Evolutionary conservation across 1,284 basidiomycete species (phyloP).

Genomic region (Ganoderma boninense): DNA sequence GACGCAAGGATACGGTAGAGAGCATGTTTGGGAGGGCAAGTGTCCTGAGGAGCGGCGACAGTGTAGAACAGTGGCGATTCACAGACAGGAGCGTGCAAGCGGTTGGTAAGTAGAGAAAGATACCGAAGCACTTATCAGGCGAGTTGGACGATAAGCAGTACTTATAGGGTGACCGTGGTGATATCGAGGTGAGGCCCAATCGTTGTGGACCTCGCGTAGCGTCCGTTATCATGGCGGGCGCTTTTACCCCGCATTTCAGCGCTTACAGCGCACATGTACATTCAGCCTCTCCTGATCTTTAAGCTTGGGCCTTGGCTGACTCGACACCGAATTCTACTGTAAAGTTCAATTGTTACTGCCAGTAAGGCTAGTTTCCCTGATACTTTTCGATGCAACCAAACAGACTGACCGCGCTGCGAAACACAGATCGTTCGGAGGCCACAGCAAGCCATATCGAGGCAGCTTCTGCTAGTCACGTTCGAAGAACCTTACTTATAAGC

Average conservation of each 20-base stretch:
- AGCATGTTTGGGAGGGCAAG: conserved; percentile 10
- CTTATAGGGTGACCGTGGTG: background rate
- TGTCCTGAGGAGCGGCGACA: too few relatives aligned
- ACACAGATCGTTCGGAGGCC: background rate
- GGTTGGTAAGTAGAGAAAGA: background rate
- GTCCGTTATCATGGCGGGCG: conserved; percentile 17
- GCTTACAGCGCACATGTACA: too few relatives aligned
- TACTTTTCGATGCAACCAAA: background rate
- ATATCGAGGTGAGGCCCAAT: background rate
- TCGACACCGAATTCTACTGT: too few relatives aligned
- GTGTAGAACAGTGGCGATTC: background rate
- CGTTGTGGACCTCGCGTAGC: background rate
- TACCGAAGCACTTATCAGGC: background rate
- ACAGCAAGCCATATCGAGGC: conserved; percentile 3
- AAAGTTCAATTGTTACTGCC: too few relatives aligned
- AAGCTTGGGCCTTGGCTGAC: too few relatives aligned
- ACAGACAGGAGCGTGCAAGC: background rate
- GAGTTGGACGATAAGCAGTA: background rate
- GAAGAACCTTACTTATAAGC: background rate
- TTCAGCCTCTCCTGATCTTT: too few relatives aligned
- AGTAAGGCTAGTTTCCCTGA: too few relatives aligned
- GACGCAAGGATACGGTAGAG: conserved; percentile 5
- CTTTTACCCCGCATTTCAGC: background rate
- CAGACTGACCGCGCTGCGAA: background rate
- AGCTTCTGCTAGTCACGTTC: background rate